Evolutionary conservation across 352 stramenopile species (phyloP).

Genomic region (Aphanomyces invadans): DNA sequence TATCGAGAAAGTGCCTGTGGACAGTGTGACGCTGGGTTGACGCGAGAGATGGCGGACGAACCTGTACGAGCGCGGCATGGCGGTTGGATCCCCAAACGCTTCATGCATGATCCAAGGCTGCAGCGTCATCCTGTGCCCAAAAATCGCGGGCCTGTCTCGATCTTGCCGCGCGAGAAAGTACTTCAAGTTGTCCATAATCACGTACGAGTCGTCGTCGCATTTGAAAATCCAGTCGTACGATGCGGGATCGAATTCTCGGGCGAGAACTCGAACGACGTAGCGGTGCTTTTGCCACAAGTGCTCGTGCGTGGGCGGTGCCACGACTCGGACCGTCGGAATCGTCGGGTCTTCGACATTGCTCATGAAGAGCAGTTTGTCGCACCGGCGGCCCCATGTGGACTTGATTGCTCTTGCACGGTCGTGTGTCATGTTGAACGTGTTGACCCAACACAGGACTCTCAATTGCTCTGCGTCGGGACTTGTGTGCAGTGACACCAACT

Average conservation of each 20-base stretch:
- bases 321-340: slow-evolving; percentile 61
- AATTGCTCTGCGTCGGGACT: slow-evolving; percentile 32
- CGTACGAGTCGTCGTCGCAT: slow-evolving; percentile 80
- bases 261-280: slow-evolving; percentile 58
- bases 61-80: neutral
- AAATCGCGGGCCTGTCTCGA: slow-evolving; percentile 35
- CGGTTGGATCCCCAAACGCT: slow-evolving; percentile 1
- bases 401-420: slow-evolving; percentile 41
- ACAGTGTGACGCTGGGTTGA: neutral
- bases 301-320: slow-evolving; percentile 56
- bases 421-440: slow-evolving; percentile 78
- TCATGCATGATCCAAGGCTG: slow-evolving; percentile 38
- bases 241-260: slow-evolving; percentile 46
- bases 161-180: slow-evolving; percentile 43
- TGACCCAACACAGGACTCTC: slow-evolving; percentile 75
- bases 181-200: slow-evolving; percentile 81
- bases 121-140: slow-evolving; percentile 78
- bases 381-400: slow-evolving; percentile 64
- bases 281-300: slow-evolving; percentile 80
- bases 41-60: neutral
- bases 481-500: slow-evolving; percentile 3
- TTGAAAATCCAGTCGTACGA: slow-evolving; percentile 86
- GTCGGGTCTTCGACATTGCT: slow-evolving; percentile 57
- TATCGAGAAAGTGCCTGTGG: slow-evolving; percentile 12
- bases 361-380: slow-evolving; percentile 82